phyloP scores from a whole-genome alignment of 1,284 basidiomycete genomes.

The Irpex sp. region DNA sequence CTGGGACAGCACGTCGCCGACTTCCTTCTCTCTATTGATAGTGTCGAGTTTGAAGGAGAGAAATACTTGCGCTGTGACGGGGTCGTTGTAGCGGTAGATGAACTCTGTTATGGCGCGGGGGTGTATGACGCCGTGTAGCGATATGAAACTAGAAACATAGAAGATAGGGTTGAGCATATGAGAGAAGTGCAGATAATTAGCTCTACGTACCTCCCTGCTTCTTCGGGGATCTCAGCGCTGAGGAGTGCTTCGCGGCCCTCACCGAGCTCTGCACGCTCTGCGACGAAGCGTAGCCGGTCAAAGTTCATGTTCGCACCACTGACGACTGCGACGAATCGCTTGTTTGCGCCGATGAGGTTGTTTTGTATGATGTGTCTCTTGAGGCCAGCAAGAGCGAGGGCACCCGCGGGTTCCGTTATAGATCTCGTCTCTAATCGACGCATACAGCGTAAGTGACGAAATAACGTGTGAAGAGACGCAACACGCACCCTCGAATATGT shows the following conservation, averaged over 20 bases:
- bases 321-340: constrained; percentile 88
- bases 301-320: constrained; percentile 99
- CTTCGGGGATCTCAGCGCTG: constrained; percentile 91
- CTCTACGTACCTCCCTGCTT: constrained; percentile 73
- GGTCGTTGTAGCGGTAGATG: constrained; percentile 82
- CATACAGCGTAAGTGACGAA: too few relatives aligned
- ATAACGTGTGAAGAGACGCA: too few relatives aligned
- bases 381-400: constrained; percentile 87
- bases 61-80: constrained; percentile 78
- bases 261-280: constrained; percentile 96
- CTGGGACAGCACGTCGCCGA: constrained; percentile 58
- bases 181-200: constrained; percentile 5
- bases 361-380: constrained; percentile 87
- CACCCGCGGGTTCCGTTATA: constrained; percentile 96
- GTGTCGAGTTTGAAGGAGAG: constrained; percentile 87
- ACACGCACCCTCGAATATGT: constrained; percentile 89
- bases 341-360: constrained; percentile 77
- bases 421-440: constrained; percentile 72
- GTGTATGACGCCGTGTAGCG: constrained; percentile 83
- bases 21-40: constrained; percentile 61
- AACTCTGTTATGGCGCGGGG: constrained; percentile 97
- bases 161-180: constrained; percentile 4
- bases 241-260: constrained; percentile 93
- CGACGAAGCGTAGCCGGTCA: constrained; percentile 91
- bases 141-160: constrained; percentile 67